Conservation (phyloP, 116 monocot species). For the Dioscorea cayenensis region DNA sequence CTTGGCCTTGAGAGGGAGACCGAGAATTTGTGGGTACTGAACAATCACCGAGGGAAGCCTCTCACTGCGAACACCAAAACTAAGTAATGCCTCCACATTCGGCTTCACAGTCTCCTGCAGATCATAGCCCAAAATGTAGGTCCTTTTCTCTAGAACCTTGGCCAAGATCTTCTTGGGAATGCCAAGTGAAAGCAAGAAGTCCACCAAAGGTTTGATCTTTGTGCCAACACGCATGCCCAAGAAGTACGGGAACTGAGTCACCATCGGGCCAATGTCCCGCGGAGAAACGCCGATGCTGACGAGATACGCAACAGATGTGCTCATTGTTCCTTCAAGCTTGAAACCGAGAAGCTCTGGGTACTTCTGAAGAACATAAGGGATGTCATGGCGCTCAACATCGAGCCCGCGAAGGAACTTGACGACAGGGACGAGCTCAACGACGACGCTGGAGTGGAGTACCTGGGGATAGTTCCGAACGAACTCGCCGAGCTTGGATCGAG, state of each 20-base stretch:
- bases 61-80: constrained; percentile 24
- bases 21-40: constrained; percentile 39
- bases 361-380: constrained; percentile 31
- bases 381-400: constrained; percentile 30
- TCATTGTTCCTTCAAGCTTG: constrained; percentile 51
- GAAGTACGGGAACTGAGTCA: constrained; percentile 34
- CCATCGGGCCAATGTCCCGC: constrained; percentile 42
- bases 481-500: constrained; percentile 21
- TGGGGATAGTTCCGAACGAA: constrained; percentile 40
- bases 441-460: constrained; percentile 32
- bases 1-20: constrained; percentile 38
- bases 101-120: constrained; percentile 38
- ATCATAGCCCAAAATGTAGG: constrained; percentile 38
- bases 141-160: constrained; percentile 34
- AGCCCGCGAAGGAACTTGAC: constrained; percentile 35
- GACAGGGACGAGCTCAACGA: constrained; percentile 40
- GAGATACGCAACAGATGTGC: constrained; percentile 40
- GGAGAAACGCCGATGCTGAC: constrained; percentile 39
- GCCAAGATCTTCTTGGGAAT: constrained; percentile 37
- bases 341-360: constrained; percentile 43
- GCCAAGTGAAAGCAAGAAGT: constrained; percentile 22
- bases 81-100: constrained; percentile 28
- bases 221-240: constrained; percentile 44
- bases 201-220: constrained; percentile 35
- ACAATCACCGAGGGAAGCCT: constrained; percentile 19